A percentile compares a stretch with the other conserved stretches of the same genome.
Evolutionary conservation across 306 rosid genomes (phyloP).

Genomic region (Morella rubra): DNA sequence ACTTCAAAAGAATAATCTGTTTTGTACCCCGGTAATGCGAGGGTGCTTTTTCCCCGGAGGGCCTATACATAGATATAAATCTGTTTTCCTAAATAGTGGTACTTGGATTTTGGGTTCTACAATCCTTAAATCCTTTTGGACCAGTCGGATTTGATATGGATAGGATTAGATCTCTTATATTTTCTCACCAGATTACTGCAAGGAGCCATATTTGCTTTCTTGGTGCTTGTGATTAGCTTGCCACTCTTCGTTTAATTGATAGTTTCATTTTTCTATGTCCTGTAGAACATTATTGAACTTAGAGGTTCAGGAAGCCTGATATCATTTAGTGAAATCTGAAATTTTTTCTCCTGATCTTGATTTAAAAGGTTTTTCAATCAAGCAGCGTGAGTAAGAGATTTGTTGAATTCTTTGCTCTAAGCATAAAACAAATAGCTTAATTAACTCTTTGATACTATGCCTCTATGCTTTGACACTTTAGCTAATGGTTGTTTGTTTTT

Average conservation of each 20-base stretch:
- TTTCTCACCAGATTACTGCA: slow-evolving; percentile 1
- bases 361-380: slow-evolving; percentile 11
- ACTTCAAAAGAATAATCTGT: slow-evolving; percentile 13
- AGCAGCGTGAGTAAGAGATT: slow-evolving; percentile 9
- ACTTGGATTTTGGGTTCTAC: not conserved
- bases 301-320: slow-evolving; percentile 8
- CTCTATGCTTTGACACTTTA: not conserved
- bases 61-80: not conserved
- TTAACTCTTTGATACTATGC: slow-evolving; percentile 4
- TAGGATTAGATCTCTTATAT: not conserved
- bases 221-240: not conserved
- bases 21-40: not conserved
- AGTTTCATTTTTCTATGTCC: not conserved
- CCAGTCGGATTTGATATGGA: not conserved
- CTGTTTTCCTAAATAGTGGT: slow-evolving; percentile 1
- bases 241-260: not conserved
- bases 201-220: not conserved
- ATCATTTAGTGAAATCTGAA: slow-evolving; percentile 4
- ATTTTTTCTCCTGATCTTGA: not conserved
- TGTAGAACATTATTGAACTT: not conserved
- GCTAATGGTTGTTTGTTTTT: slow-evolving; percentile 28
- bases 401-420: slow-evolving; percentile 12
- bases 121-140: not conserved
- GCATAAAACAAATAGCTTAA: not conserved
- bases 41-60: slow-evolving; percentile 16